These are phyloP conservation scores for Podila horticola DNA, from an alignment of 192 early-diverging fungal species.

Conservation along the genomic window DNA sequence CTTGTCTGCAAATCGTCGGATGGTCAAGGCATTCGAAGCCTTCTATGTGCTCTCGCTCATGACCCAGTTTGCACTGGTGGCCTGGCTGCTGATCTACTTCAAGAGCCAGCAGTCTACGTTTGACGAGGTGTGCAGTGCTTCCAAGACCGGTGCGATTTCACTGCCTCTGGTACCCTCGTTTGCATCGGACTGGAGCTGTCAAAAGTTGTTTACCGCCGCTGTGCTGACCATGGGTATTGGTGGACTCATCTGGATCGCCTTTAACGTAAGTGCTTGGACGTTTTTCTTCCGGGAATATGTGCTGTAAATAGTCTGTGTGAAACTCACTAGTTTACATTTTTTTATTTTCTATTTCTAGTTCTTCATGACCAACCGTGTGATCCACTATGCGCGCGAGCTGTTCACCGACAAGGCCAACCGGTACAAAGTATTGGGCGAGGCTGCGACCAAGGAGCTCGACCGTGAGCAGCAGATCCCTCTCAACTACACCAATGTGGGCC, in stretches of 20 bases:
- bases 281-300: neutral
- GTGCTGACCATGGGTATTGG: slow-evolving; percentile 30
- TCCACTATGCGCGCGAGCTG: slow-evolving; percentile 48
- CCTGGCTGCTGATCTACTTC: slow-evolving; percentile 37
- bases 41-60: slow-evolving; percentile 42
- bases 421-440: slow-evolving; percentile 47
- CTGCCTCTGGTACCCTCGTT: slow-evolving; percentile 21
- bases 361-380: slow-evolving; percentile 51
- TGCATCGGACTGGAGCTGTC: slow-evolving; percentile 28
- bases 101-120: slow-evolving; percentile 24
- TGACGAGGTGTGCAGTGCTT: slow-evolving; percentile 22
- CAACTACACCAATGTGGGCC: slow-evolving; percentile 42
- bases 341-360: slow-evolving; percentile 5
- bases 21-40: slow-evolving; percentile 47
- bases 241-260: slow-evolving; percentile 25
- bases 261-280: slow-evolving; percentile 19
- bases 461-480: slow-evolving; percentile 50
- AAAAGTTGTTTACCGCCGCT: slow-evolving; percentile 16
- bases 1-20: slow-evolving; percentile 19
- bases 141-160: slow-evolving; percentile 7
- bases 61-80: slow-evolving; percentile 33
- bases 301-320: neutral
- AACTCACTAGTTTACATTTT: neutral
- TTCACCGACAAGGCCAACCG: slow-evolving; percentile 19
- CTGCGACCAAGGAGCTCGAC: slow-evolving; percentile 39